Evolutionary conservation across 495 filamentous ascomycete species (phyloP).

Genomic region (Trichoderma virens): DNA sequence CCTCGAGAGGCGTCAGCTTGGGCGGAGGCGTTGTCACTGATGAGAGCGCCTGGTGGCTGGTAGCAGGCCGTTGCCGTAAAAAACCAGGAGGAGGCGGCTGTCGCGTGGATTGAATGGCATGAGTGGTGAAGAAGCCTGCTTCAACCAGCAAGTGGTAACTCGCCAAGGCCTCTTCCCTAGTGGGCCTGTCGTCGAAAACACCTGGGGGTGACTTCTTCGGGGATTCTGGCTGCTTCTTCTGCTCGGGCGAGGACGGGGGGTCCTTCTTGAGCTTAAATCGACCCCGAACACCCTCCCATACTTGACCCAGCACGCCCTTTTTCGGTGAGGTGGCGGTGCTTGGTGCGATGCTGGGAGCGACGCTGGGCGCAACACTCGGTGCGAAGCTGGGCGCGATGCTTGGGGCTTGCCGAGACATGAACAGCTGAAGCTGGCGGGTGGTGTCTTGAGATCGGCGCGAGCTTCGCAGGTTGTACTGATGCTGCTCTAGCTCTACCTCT

Average conservation of each 20-base stretch:
- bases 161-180: conserved; percentile 36
- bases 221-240: conserved; percentile 20
- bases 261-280: conserved; percentile 5
- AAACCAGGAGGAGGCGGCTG: conserved; percentile 21
- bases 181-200: conserved; percentile 25
- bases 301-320: conserved; percentile 7
- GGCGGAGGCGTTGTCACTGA: conserved; percentile 13
- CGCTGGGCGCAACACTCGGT: not conserved
- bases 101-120: conserved; percentile 40
- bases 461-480: conserved; percentile 6
- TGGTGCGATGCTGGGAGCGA: not conserved
- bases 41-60: conserved; percentile 2
- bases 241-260: conserved; percentile 1
- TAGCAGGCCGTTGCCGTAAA: conserved; percentile 12
- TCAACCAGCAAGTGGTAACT: conserved; percentile 38
- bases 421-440: conserved; percentile 2
- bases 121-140: conserved; percentile 39
- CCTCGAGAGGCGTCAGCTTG: not conserved
- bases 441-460: not conserved
- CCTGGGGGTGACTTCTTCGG: not conserved
- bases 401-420: not conserved
- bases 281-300: conserved; percentile 11
- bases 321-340: conserved; percentile 5
- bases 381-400: not conserved
- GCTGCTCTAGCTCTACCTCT: conserved; percentile 15